Conservation (phyloP, 495 filamentous ascomycete genomes). For the Cladorrhinum samala region DNA sequence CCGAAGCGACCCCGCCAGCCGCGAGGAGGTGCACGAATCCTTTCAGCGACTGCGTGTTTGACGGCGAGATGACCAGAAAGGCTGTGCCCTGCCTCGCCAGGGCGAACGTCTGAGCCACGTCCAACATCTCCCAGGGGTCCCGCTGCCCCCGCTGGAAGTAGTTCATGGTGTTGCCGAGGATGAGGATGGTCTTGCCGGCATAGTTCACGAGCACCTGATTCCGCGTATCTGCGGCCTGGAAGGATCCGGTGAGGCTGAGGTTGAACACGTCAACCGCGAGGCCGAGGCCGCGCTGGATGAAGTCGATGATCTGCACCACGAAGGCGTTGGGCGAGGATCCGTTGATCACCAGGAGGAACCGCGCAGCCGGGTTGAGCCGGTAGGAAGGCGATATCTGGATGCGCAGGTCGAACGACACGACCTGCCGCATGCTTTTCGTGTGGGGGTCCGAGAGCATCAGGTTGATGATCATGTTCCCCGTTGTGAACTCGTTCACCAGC, state of each 20-base stretch:
- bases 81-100: slow-evolving; percentile 14
- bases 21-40: too few relatives aligned
- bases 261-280: slow-evolving; percentile 22
- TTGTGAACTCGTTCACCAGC: slow-evolving; percentile 10
- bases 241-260: slow-evolving; percentile 21
- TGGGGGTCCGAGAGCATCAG: slow-evolving; percentile 19
- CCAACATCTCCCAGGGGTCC: slow-evolving; percentile 20
- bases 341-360: slow-evolving; percentile 22
- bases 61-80: slow-evolving; percentile 15
- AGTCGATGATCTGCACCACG: slow-evolving; percentile 16
- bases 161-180: slow-evolving; percentile 22
- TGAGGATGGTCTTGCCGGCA: slow-evolving; percentile 22
- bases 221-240: slow-evolving; percentile 1
- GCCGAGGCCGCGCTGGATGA: slow-evolving; percentile 13
- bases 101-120: slow-evolving; percentile 10
- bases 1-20: too few relatives aligned
- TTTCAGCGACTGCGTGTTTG: slow-evolving; percentile 16
- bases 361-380: slow-evolving; percentile 16
- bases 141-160: slow-evolving; percentile 20
- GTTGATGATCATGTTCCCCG: slow-evolving; percentile 16
- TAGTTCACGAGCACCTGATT: slow-evolving; percentile 15
- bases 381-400: slow-evolving; percentile 25
- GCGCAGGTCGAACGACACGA: slow-evolving; percentile 15
- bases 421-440: slow-evolving; percentile 1
- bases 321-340: slow-evolving; percentile 16